Evolutionary conservation across 495 filamentous ascomycete genomes (phyloP).

Genomic region (Ramalina peruviana): DNA sequence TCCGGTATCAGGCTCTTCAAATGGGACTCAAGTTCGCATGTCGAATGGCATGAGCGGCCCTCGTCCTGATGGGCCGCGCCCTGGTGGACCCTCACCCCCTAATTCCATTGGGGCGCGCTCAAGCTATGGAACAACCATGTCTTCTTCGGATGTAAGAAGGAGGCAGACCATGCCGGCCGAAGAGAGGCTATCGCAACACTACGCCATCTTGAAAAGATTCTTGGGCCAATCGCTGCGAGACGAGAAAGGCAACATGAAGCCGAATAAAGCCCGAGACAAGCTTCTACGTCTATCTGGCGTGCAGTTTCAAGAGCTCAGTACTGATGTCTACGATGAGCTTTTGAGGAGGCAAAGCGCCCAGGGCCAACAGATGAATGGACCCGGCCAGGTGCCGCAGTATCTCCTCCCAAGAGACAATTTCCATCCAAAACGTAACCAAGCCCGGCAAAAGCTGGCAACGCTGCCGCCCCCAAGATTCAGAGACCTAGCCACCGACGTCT

Average conservation of each 20-base stretch:
- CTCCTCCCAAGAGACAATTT: conserved; percentile 74
- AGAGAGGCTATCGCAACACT: conserved; percentile 66
- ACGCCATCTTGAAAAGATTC: conserved; percentile 63
- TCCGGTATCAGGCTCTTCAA: conserved; percentile 51
- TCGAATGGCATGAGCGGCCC: conserved; percentile 21
- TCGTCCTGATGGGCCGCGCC: conserved; percentile 12
- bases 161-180: conserved; percentile 45
- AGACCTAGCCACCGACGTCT: conserved; percentile 90
- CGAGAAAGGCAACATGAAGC: conserved; percentile 56
- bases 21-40: conserved; percentile 27
- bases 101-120: conserved; percentile 66
- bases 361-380: conserved; percentile 27
- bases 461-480: conserved; percentile 72
- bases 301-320: conserved; percentile 93
- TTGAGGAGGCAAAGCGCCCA: conserved; percentile 63
- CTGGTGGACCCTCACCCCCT: conserved; percentile 70
- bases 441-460: conserved; percentile 81
- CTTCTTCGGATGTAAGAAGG: conserved; percentile 47
- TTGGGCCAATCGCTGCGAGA: conserved; percentile 56
- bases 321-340: conserved; percentile 93
- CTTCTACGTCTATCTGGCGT: conserved; percentile 73
- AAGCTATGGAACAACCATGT: conserved; percentile 54
- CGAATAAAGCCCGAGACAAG: conserved; percentile 87
- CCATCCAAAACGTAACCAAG: conserved; percentile 94
- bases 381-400: conserved; percentile 42